Evolutionary conservation across 176 grass and related monocot species (phyloP).

Genomic region (Secale cereale): DNA sequence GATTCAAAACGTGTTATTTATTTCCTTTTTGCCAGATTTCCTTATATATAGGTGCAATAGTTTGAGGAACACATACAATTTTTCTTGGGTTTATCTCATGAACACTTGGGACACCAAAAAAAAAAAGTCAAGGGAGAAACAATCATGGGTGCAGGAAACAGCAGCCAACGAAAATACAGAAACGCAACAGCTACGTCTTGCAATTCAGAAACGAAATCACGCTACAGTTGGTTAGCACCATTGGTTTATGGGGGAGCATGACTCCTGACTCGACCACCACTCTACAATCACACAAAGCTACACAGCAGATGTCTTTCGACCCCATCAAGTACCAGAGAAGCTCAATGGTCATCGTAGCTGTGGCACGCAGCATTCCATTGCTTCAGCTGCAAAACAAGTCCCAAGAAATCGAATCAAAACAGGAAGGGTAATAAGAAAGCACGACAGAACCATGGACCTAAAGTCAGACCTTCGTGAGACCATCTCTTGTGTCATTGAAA

Average conservation of each 20-base stretch:
- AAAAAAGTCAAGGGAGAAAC: background rate
- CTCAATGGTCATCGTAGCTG: background rate
- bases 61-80: background rate
- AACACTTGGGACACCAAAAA: background rate
- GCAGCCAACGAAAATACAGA: background rate
- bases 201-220: background rate
- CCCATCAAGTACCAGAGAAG: background rate
- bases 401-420: constrained; percentile 7
- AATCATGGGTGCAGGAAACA: background rate
- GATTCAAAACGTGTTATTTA: too few relatives aligned
- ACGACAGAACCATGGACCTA: background rate
- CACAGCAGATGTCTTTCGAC: constrained; percentile 11
- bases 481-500: constrained; percentile 10
- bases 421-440: background rate
- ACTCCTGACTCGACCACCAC: background rate
- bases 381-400: constrained; percentile 26
- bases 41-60: background rate
- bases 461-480: constrained; percentile 40
- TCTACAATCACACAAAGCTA: constrained; percentile 12
- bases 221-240: background rate
- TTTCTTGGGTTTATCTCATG: background rate
- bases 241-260: background rate
- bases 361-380: constrained; percentile 17
- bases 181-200: background rate
- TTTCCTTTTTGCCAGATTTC: too few relatives aligned